Evolutionary conservation across 2,329 filamentous ascomycete genomes (phyloP), one percentile per base, ranked within the genome.

Genomic region (Dothiorella sarmentorum): DNA sequence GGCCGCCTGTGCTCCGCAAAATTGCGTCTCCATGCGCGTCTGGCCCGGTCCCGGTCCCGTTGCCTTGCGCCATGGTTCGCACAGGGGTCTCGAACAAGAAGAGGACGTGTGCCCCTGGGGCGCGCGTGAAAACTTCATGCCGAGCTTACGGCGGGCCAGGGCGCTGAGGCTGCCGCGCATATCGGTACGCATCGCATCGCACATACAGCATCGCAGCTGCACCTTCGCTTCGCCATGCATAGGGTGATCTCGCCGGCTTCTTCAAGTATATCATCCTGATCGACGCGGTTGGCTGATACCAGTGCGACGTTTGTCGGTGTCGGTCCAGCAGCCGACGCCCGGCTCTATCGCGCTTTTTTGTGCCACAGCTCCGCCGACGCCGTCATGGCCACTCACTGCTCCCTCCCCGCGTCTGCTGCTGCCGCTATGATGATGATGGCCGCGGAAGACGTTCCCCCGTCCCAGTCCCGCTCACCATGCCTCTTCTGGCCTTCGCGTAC

Each of bases 381-480:
- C 13, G 47, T 17, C 33, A 52, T 37, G 31, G 45, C 13, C 15
- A 17, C 33, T 37, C 17, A 24, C 49, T 40, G 49, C 31, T 26
- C 35, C 49, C 24, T 18, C 17, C 49, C 24, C 22, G 33, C 49
- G n/a, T 18, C 47, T 20, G 47, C 49, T 24, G 35, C 17, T 17
- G 13, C 33, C 33, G 15, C 33, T 37, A 58, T 42, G 51, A 55
- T 38, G 55, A 58, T 58, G 55, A n/a, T 42, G 43, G 55, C 35
- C 43, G n/a, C n/a, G 44, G 44, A 31, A 37, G n/a, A n/a, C 44
- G 55, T 58, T 49, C 40, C 55, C 55, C 55, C 55, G 55, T 38
- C 43, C 44, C 55, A 29, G 29, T 29, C 29, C 29, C 29, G 29
- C 29, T 31, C 29, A 31, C 29, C 29, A 31, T 13, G 15, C 29